phyloP scores from a whole-genome alignment of 2,329 filamentous ascomycete genomes.

The Pyrenophora teres region DNA sequence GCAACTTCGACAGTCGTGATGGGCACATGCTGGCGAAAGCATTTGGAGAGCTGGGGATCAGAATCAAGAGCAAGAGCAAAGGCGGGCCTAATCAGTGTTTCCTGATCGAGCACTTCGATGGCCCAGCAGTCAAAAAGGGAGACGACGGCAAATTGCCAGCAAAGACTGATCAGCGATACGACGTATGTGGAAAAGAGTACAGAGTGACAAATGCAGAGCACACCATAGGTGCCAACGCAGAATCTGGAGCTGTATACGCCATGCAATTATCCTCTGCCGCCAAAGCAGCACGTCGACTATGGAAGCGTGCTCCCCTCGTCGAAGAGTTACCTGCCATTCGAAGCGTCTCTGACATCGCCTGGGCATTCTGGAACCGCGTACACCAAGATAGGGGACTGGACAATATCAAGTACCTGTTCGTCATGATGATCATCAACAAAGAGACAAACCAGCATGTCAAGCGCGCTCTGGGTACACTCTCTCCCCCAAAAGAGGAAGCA shows the following conservation, averaged over 20 bases:
- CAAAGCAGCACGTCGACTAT: conserved; percentile 13
- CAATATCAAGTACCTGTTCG: conserved; percentile 26
- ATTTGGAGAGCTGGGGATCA: conserved; percentile 11
- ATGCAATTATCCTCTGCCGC: conserved; percentile 8
- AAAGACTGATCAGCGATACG: conserved; percentile 18
- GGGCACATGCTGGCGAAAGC: conserved; percentile 10
- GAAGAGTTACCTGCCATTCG: conserved; percentile 24
- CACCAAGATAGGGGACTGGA: conserved; percentile 1
- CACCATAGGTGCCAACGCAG: conserved; percentile 15
- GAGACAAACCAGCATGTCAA: conserved; percentile 21
- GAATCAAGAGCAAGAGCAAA: conserved; percentile 9
- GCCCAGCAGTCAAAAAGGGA: conserved; percentile 8
- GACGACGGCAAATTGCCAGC: conserved; percentile 1
- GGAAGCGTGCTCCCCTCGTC: conserved; percentile 5
- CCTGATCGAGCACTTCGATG: conserved; percentile 17
- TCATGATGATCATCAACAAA: conserved; percentile 16
- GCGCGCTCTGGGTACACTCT: conserved; percentile 8
- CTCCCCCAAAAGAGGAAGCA: conserved; percentile 6
- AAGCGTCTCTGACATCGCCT: conserved; percentile 24
- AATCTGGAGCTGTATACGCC: conserved; percentile 14
- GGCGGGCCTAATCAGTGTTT: conserved; percentile 23
- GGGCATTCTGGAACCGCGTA: conserved; percentile 26
- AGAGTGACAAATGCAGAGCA: conserved; percentile 15
- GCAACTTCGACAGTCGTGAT: conserved; percentile 9
- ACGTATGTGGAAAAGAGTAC: conserved; percentile 19